Conservation (phyloP, 306 rosid species). For the Comarum palustre region DNA sequence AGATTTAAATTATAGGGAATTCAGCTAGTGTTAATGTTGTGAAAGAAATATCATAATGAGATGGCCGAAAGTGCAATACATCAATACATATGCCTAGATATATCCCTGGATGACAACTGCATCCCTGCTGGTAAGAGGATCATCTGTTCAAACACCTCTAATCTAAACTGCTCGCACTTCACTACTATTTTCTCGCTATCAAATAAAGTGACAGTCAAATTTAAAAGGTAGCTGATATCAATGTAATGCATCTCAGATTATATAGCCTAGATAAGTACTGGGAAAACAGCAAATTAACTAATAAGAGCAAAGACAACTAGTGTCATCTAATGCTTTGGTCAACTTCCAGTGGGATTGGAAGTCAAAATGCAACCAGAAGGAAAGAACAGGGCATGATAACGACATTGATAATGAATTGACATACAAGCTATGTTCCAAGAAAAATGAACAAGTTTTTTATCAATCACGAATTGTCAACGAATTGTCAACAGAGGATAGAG, state of each 20-base stretch:
- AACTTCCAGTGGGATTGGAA: background rate
- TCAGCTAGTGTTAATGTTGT: background rate
- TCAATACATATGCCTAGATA: background rate
- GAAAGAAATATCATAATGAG: background rate
- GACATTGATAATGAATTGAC: background rate
- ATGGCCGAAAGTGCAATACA: background rate
- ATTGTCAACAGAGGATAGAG: conserved; percentile 1
- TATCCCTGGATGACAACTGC: background rate
- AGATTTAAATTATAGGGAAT: background rate
- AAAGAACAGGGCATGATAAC: background rate
- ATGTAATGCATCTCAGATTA: conserved; percentile 4
- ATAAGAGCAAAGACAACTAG: background rate
- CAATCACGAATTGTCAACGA: background rate
- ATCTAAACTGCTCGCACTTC: background rate
- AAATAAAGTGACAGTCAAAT: background rate
- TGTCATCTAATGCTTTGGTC: background rate
- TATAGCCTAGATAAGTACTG: background rate
- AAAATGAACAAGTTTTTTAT: background rate
- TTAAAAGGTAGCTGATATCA: background rate
- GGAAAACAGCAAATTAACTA: background rate
- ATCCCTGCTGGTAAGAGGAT: background rate
- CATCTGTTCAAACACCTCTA: background rate
- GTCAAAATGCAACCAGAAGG: background rate
- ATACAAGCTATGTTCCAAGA: background rate
- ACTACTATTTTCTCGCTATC: background rate